Conservation (phyloP, 78 protist genomes). For the Guillardia theta region DNA sequence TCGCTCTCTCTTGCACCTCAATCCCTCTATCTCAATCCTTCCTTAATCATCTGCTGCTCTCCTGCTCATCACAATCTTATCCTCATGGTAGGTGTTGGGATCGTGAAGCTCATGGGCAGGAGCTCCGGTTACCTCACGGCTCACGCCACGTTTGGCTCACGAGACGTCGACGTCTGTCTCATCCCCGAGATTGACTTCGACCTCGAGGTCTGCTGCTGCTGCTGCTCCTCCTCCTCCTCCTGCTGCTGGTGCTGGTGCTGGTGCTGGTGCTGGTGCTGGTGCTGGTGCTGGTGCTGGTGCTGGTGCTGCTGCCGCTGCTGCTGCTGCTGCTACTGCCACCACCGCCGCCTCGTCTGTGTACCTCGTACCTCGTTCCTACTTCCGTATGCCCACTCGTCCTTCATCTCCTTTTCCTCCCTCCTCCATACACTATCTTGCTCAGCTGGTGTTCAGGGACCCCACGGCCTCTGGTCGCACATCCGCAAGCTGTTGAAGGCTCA, state of each 20-base stretch:
- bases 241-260: not conserved
- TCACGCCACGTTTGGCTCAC: conserved; percentile 57
- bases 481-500: not conserved
- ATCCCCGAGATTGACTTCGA: conserved; percentile 63
- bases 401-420: too few relatives aligned
- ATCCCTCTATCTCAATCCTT: not conserved
- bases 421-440: too few relatives aligned
- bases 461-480: not conserved
- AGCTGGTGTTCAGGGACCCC: not conserved
- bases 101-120: conserved; percentile 77
- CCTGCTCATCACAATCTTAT: not conserved
- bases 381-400: too few relatives aligned
- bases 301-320: not conserved
- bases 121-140: conserved; percentile 63
- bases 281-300: not conserved
- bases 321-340: too few relatives aligned
- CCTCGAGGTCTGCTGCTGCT: not conserved
- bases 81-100: conserved; percentile 44
- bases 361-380: too few relatives aligned
- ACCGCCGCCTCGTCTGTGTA: too few relatives aligned
- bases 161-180: conserved; percentile 48
- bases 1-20: not conserved
- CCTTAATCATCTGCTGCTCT: not conserved
- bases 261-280: not conserved
- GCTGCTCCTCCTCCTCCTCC: not conserved